Evolutionary conservation across 2,329 filamentous ascomycete genomes (phyloP).

Genomic region (Ophiocordyceps unilateralis): DNA sequence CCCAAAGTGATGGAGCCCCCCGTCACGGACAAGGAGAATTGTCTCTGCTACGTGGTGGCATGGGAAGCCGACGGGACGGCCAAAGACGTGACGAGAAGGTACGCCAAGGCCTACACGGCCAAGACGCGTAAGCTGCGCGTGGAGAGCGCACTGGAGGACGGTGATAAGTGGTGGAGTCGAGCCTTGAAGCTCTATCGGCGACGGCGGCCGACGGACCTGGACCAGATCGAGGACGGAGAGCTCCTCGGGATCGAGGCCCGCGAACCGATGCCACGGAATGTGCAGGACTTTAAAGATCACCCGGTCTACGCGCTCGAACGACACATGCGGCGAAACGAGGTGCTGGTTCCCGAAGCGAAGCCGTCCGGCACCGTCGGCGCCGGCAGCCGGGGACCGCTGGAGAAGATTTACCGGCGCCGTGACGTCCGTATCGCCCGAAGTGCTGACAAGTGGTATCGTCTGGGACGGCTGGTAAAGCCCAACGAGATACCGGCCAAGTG

Average conservation of each 20-base stretch:
- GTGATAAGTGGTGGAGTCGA: conserved; percentile 34
- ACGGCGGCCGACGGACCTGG: conserved; percentile 38
- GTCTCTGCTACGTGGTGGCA: conserved; percentile 66
- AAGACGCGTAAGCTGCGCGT: conserved; percentile 75
- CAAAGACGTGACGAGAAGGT: conserved; percentile 74
- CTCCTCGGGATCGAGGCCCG: conserved; percentile 51
- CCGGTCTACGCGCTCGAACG: conserved; percentile 70
- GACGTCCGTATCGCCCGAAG: conserved; percentile 68
- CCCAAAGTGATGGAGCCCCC: conserved; percentile 69
- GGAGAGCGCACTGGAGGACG: conserved; percentile 37
- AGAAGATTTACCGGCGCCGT: conserved; percentile 64
- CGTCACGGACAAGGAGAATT: conserved; percentile 56
- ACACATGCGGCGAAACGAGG: conserved; percentile 69
- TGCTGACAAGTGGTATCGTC: conserved; percentile 77
- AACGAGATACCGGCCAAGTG: conserved; percentile 74
- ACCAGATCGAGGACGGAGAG: conserved; percentile 71
- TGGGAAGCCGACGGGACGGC: conserved; percentile 68
- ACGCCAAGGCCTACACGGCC: conserved; percentile 74
- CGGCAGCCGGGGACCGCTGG: conserved; percentile 44
- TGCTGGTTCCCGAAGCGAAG: conserved; percentile 52
- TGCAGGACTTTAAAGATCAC: conserved; percentile 77
- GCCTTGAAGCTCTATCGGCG: conserved; percentile 31
- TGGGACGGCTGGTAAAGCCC: conserved; percentile 62
- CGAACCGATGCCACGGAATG: conserved; percentile 74
- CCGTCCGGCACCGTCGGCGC: conserved; percentile 63